Evolutionary conservation across 257 asterid genomes (phyloP), one percentile per base, ranked within the genome.

Genomic region (Nicotiana tabacum): DNA sequence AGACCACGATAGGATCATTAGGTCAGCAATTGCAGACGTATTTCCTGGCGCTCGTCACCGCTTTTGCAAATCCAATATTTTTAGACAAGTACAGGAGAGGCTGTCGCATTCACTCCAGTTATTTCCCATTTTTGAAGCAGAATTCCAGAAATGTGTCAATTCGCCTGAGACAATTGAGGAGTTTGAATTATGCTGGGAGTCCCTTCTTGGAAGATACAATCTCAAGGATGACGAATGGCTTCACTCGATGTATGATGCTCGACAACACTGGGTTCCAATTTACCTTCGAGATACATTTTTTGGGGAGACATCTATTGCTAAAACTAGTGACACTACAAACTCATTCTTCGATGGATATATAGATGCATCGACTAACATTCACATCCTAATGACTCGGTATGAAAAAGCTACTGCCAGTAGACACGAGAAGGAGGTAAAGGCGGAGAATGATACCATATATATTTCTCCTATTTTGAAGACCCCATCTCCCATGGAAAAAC

Each of bases 401-500:
- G 99, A 95, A 66, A 95, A 95, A 76, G 99, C 99, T 4, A 81
- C 91, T 55, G 99, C 93, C 91, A 94, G 98, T 76, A 98, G 98
- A 39, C 91, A 94, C 55, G 98, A 95, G 91, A 95, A 94, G 86
- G 99, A 95, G 89, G 93, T 95, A 69, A 95, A 91, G 88, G 98
- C 97, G 56, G 99, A 95, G 83, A 92, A 90, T 70, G 99, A 94
- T 37, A 91, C 97, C 5, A 90, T 94, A 91, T 92, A 92, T 74
- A 85, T 93, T 43, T 58, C 90, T 46, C 92, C 97, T 12, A 84
- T 80, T 84, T 86, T 95, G 85, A 94, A 83, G 84, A 95, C 99
- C 80, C 98, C 99, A 48, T 95, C 99, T 66, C 99, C 99, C 7
- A 95, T 92, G 98, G 98, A 95, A 92, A 95, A 91, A 89, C 98